Evolutionary conservation across 1,284 basidiomycete species (phyloP).

Genomic region (Puccinia triticina): DNA sequence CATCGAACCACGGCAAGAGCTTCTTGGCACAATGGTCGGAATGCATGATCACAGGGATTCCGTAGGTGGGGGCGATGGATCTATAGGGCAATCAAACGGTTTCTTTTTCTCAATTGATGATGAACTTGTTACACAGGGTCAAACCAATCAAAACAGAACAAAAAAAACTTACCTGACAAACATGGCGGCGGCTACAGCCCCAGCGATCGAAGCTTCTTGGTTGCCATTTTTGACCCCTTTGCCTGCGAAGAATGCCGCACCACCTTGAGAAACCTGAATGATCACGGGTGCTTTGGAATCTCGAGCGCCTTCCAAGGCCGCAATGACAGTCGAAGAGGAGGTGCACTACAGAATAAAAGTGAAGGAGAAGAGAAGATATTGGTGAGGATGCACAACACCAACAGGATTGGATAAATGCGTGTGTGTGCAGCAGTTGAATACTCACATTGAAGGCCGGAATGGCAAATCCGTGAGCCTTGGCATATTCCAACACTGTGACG

Average conservation of each 20-base stretch:
- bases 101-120: background rate
- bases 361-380: background rate
- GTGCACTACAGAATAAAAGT: constrained; percentile 34
- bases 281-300: constrained; percentile 97
- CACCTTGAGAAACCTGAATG: constrained; percentile 95
- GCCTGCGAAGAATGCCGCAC: constrained; percentile 92
- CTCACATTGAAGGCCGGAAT: constrained; percentile 52
- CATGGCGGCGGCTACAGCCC: constrained; percentile 88
- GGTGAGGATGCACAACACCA: background rate
- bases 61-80: constrained; percentile 56
- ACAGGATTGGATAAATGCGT: too few species aligned
- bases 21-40: constrained; percentile 99
- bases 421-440: background rate
- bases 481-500: constrained; percentile 49
- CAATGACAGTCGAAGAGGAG: constrained; percentile 83
- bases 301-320: constrained; percentile 82
- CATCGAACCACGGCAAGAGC: constrained; percentile 97
- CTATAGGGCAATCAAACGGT: background rate
- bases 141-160: constrained; percentile 61
- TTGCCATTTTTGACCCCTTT: constrained; percentile 94
- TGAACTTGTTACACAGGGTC: constrained; percentile 58
- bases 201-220: constrained; percentile 93
- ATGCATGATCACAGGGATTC: constrained; percentile 87
- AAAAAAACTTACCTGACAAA: constrained; percentile 69
- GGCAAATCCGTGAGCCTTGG: constrained; percentile 46